Percentiles rank a stretch among this genome's conserved stretches.
Conservation (phyloP, 371 early-diverging fungal genomes). For the Mortierella sp. region DNA sequence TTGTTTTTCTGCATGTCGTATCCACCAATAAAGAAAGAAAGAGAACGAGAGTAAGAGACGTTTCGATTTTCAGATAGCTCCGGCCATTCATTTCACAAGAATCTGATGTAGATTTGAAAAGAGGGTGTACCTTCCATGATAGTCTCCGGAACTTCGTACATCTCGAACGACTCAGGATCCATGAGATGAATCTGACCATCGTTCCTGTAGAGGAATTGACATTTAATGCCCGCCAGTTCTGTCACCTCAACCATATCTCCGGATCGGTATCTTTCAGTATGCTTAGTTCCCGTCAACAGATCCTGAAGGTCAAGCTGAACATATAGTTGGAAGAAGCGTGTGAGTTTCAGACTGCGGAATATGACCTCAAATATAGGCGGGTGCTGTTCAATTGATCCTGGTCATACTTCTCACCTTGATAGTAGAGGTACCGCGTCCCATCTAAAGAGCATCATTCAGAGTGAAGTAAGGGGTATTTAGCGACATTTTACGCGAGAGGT, state of each 20-base stretch:
- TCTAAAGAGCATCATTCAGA: constrained; percentile 17
- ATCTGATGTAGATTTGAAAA: too few species aligned
- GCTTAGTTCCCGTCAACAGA: constrained; percentile 63
- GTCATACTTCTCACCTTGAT: constrained; percentile 31
- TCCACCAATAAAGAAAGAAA: too few species aligned
- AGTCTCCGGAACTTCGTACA: constrained; percentile 69
- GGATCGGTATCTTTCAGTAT: constrained; percentile 73
- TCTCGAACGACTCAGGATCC: constrained; percentile 79
- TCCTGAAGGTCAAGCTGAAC: constrained; percentile 76
- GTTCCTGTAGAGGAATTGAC: constrained; percentile 80
- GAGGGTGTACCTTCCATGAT: constrained; percentile 69
- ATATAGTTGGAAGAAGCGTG: neutral
- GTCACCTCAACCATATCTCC: constrained; percentile 74
- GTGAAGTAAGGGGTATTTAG: neutral
- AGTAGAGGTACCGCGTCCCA: constrained; percentile 55
- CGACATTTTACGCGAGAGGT: too few species aligned
- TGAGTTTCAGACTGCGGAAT: neutral
- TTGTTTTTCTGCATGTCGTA: constrained; percentile 26
- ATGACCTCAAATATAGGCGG: neutral
- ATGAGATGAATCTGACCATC: constrained; percentile 74
- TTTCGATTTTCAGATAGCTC: too few species aligned
- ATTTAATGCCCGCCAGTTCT: constrained; percentile 72
- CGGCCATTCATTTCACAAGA: too few species aligned
- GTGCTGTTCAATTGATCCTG: neutral
- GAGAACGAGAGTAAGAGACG: too few species aligned